Evolutionary conservation across 768 basidiomycete genomes (phyloP), one percentile per base, ranked within the genome.

Genomic region (Trametes cubensis): DNA sequence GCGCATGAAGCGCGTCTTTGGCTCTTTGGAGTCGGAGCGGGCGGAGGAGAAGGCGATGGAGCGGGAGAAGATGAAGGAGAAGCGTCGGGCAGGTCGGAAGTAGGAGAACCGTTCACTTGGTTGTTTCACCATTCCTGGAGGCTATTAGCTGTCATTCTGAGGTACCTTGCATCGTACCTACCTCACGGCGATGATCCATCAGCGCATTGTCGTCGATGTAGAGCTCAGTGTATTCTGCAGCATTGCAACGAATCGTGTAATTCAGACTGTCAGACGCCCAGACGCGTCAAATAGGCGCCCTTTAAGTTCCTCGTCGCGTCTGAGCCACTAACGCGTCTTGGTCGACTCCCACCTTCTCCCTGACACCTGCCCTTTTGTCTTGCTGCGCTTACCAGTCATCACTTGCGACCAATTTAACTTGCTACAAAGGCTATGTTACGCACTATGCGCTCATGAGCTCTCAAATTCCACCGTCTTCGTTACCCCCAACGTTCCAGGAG

Each of bases 11-110:
- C 86, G 83, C 69, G 94, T 90, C 23, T 90, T 82, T 73, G 86
- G 81, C 2, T 85, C 85, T 0, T 80, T 94, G 30, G 91, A 94
- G 66, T 83, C 86, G 34, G 97, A 99, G 79, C 81, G 96, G 55
- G 94, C 94, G 21, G 97, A 98, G 77, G 87, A 98, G 78, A 98
- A 97, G 80, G 86, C 85, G 45, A 86, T 89, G 88, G 89, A 95
- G 70, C 83, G 90, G 73, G 89, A 88, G 70, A 94, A 94, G 75
- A 73, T 77, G 44, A 88, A 81, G 71, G 89, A 89, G 50, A 94
- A 91, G 76, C 83, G 83, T 70, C 79, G 92, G 65, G 81, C 90
- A 41, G 92, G 92, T 52, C 83, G 86, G 69, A 91, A 88, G 74
- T 92, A 79, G 60, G 28, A 18, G 11, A 1, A 26, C 34, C 10